These are phyloP conservation scores for Lactarius akahatsu DNA, from an alignment of 768 basidiomycete species.

Conservation along the genomic window DNA sequence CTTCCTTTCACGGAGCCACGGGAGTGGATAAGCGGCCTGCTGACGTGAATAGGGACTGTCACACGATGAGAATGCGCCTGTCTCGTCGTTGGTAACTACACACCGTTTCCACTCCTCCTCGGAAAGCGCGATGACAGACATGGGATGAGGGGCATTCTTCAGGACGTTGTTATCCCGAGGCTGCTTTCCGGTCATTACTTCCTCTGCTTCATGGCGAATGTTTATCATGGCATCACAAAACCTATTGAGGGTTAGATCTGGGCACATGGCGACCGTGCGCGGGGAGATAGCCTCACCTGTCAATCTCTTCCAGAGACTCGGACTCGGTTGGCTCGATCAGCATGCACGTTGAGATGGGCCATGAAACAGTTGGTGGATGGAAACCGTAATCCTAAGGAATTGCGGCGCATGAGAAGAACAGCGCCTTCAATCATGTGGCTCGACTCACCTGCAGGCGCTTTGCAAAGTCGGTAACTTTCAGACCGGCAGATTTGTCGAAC, in stretches of 20 bases:
- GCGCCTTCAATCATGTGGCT: constrained; percentile 15
- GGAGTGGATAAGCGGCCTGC: constrained; percentile 85
- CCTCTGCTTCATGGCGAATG: constrained; percentile 89
- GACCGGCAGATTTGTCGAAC: constrained; percentile 84
- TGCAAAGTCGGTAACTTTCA: constrained; percentile 95
- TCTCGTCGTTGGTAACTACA: constrained; percentile 29
- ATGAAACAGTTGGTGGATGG: constrained; percentile 97
- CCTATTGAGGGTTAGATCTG: constrained; percentile 38
- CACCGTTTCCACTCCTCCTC: constrained; percentile 87
- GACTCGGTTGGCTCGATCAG: constrained; percentile 98
- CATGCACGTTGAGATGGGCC: constrained; percentile 98
- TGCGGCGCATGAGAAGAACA: neutral
- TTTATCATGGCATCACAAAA: constrained; percentile 99
- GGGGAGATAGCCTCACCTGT: constrained; percentile 51
- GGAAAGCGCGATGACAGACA: constrained; percentile 66
- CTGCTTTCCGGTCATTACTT: constrained; percentile 82
- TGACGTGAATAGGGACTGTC: constrained; percentile 84
- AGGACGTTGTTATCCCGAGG: constrained; percentile 89
- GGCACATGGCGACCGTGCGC: neutral
- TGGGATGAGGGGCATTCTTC: constrained; percentile 92
- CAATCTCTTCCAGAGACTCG: constrained; percentile 89
- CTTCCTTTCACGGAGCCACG: constrained; percentile 82
- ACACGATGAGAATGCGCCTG: constrained; percentile 20
- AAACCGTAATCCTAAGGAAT: constrained; percentile 76
- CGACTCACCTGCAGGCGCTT: constrained; percentile 81